Percentiles rank a stretch among this genome's conserved stretches.
Conservation (phyloP, 2,329 filamentous ascomycete species). For the Drechslerella coelobrocha region DNA sequence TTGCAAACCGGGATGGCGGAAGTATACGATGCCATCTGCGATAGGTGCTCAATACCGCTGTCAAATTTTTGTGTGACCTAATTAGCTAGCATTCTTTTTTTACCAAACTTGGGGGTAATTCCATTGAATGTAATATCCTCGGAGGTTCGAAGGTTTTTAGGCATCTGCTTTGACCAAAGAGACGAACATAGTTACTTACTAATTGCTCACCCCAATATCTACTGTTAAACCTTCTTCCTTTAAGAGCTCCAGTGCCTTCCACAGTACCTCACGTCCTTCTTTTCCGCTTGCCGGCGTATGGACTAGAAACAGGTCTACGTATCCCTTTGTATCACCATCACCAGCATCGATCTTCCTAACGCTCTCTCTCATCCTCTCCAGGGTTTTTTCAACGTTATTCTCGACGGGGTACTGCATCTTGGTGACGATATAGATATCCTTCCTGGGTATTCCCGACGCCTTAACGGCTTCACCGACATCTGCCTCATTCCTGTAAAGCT, state of each 20-base stretch:
- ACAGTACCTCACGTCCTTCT: slow-evolving; percentile 67
- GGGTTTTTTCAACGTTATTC: slow-evolving; percentile 66
- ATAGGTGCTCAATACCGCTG: slow-evolving; percentile 26
- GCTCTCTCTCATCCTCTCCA: slow-evolving; percentile 67
- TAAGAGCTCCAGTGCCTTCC: slow-evolving; percentile 70
- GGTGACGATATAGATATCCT: slow-evolving; percentile 72
- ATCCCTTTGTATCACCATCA: slow-evolving; percentile 62
- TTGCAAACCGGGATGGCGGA: slow-evolving; percentile 69
- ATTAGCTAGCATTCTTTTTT: not conserved
- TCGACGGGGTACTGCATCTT: slow-evolving; percentile 68
- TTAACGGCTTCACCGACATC: slow-evolving; percentile 71
- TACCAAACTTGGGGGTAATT: not conserved
- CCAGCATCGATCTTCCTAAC: slow-evolving; percentile 66
- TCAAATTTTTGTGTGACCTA: not conserved
- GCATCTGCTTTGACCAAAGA: not conserved
- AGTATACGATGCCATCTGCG: slow-evolving; percentile 25
- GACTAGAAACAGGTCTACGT: slow-evolving; percentile 75
- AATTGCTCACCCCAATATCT: slow-evolving; percentile 77
- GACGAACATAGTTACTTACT: slow-evolving; percentile 55
- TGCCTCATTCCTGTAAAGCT: slow-evolving; percentile 73
- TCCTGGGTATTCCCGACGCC: slow-evolving; percentile 64
- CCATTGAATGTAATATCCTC: not conserved
- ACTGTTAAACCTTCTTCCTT: slow-evolving; percentile 67
- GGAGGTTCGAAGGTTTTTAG: not conserved
- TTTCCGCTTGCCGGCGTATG: slow-evolving; percentile 68